A percentile compares a stretch with the other conserved stretches of the same genome.
Conservation (phyloP, 306 rosid genomes). For the Inga laurina region DNA sequence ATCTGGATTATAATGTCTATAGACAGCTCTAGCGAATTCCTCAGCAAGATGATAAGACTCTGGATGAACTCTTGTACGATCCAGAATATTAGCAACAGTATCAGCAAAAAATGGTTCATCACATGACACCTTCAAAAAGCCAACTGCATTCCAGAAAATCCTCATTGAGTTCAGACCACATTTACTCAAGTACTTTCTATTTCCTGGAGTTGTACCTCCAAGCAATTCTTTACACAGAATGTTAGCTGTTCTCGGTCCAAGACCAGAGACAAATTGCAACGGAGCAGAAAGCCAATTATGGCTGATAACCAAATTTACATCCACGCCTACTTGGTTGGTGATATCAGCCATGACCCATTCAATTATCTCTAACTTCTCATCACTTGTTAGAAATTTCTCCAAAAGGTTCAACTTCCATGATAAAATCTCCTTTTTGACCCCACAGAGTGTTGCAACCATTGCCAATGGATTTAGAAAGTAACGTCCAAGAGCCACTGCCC, state of each 20-base stretch:
- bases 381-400: constrained; percentile 42
- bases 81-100: constrained; percentile 36
- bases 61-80: constrained; percentile 54
- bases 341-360: constrained; percentile 53
- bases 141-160: constrained; percentile 54
- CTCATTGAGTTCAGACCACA: constrained; percentile 41
- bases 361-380: constrained; percentile 49
- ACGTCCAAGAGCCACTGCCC: constrained; percentile 62
- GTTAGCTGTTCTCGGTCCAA: constrained; percentile 47
- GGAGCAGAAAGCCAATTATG: constrained; percentile 52
- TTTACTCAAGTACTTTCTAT: constrained; percentile 44
- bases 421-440: constrained; percentile 38
- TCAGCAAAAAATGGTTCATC: constrained; percentile 33
- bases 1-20: constrained; percentile 24
- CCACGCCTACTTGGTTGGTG: constrained; percentile 56
- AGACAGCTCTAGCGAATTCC: constrained; percentile 47
- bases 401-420: constrained; percentile 46
- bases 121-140: constrained; percentile 42
- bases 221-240: constrained; percentile 39
- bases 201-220: constrained; percentile 34
- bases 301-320: constrained; percentile 43
- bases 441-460: constrained; percentile 61
- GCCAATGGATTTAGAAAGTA: constrained; percentile 53
- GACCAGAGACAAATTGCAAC: constrained; percentile 56
- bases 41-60: constrained; percentile 52